Percentiles rank a stretch among this genome's conserved stretches.
These are phyloP conservation scores for Amauroascus verrucosus DNA, from an alignment of 2,329 filamentous ascomycete genomes.

Conservation along the genomic window DNA sequence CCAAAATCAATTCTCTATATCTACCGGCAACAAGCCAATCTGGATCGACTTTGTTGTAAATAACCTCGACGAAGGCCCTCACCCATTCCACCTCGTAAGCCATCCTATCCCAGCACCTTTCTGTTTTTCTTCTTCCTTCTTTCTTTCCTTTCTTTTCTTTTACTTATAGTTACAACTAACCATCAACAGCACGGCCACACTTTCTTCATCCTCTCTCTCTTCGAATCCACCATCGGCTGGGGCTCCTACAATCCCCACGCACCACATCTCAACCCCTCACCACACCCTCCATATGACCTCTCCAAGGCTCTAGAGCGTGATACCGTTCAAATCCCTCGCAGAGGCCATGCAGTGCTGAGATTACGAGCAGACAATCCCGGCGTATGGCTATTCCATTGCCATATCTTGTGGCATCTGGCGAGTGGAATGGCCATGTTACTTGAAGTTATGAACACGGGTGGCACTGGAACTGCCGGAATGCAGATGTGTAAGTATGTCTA, in stretches of 20 bases:
- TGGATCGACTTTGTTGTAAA: constrained; percentile 44
- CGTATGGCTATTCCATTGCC: constrained; percentile 49
- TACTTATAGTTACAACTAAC: not conserved
- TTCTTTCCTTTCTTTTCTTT: no score
- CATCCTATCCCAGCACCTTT: no score
- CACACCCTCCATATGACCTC: constrained; percentile 13
- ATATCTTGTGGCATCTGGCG: constrained; percentile 49
- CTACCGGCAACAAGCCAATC: constrained; percentile 20
- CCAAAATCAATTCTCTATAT: constrained; percentile 32
- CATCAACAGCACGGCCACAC: constrained; percentile 28
- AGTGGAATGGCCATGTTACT: constrained; percentile 38
- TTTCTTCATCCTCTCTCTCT: constrained; percentile 26
- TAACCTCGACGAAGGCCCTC: constrained; percentile 42
- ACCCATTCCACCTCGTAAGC: constrained; percentile 42
- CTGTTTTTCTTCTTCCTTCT: no score
- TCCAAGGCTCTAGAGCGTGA: constrained; percentile 15
- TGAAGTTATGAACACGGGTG: constrained; percentile 25
- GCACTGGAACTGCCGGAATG: not conserved
- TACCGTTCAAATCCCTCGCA: constrained; percentile 27
- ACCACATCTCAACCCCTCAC: constrained; percentile 9
- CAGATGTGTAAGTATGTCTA: constrained; percentile 8
- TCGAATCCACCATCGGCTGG: constrained; percentile 27
- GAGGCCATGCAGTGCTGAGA: constrained; percentile 42
- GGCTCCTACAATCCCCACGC: constrained; percentile 32
- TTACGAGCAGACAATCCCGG: constrained; percentile 47